Evolutionary conservation across 2,329 filamentous ascomycete species (phyloP).

Genomic region (Grosmannia penicillata): DNA sequence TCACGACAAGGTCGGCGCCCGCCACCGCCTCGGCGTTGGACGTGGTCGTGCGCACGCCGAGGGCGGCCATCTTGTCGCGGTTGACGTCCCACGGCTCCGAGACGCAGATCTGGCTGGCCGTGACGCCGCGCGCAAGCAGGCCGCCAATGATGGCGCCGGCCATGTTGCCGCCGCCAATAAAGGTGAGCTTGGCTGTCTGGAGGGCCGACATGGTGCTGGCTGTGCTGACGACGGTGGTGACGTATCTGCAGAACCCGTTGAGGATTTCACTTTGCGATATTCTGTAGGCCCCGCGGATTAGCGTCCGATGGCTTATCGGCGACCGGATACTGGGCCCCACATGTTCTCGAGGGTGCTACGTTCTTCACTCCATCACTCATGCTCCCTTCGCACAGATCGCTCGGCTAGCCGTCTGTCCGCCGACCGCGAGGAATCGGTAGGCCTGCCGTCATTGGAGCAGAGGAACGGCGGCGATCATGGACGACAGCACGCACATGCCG

Average conservation of each 20-base stretch:
- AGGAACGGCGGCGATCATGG: neutral
- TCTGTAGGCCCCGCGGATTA: too few relatives aligned
- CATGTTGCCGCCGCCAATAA: conserved; percentile 36
- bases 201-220: conserved; percentile 11
- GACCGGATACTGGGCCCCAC: too few relatives aligned
- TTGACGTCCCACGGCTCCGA: conserved; percentile 38
- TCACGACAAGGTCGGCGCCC: conserved; percentile 29
- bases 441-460: neutral
- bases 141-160: conserved; percentile 35
- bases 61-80: conserved; percentile 29
- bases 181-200: conserved; percentile 19
- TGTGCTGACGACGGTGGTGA: neutral
- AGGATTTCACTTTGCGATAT: too few relatives aligned
- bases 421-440: neutral
- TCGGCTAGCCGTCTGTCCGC: too few relatives aligned
- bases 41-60: conserved; percentile 29
- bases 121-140: conserved; percentile 26
- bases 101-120: conserved; percentile 29
- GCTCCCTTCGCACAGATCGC: too few relatives aligned
- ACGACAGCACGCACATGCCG: neutral
- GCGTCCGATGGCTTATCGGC: too few relatives aligned
- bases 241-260: too few relatives aligned
- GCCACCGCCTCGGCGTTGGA: conserved; percentile 28
- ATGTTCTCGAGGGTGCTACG: too few relatives aligned
- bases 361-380: too few relatives aligned